These are phyloP conservation scores for Xylariaceae sp. DNA, from an alignment of 2,329 filamentous ascomycete genomes.

Conservation along the genomic window DNA sequence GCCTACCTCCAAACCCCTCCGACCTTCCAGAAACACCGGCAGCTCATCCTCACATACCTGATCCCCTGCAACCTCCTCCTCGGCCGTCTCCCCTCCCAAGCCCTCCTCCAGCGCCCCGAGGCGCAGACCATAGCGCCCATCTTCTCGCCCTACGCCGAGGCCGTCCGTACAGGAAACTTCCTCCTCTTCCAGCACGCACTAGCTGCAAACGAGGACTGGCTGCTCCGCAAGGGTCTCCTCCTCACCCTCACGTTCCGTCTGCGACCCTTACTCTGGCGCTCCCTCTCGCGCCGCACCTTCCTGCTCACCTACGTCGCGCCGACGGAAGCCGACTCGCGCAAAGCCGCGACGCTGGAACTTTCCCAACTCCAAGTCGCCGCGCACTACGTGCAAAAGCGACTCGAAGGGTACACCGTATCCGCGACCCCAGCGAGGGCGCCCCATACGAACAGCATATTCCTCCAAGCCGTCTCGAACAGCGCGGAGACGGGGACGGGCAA, in stretches of 20 bases:
- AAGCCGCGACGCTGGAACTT: slow-evolving; percentile 71
- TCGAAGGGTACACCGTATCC: slow-evolving; percentile 50
- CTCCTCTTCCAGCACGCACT: slow-evolving; percentile 66
- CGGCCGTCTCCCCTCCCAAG: slow-evolving; percentile 69
- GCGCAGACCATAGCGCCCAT: slow-evolving; percentile 57
- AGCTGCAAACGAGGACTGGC: slow-evolving; percentile 61
- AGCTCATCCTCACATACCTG: slow-evolving; percentile 76
- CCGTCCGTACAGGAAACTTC: slow-evolving; percentile 71
- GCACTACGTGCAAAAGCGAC: slow-evolving; percentile 57
- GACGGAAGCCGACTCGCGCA: slow-evolving; percentile 48
- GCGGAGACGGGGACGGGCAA: slow-evolving; percentile 27
- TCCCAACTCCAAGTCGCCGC: slow-evolving; percentile 61
- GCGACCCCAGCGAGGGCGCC: slow-evolving; percentile 34
- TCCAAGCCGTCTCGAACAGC: slow-evolving; percentile 48
- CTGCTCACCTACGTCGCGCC: slow-evolving; percentile 70
- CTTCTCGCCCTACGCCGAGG: slow-evolving; percentile 67
- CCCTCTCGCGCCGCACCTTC: slow-evolving; percentile 72
- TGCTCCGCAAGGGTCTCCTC: slow-evolving; percentile 69
- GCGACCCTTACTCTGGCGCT: slow-evolving; percentile 78
- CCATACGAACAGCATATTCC: slow-evolving; percentile 46
- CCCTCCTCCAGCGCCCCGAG: slow-evolving; percentile 65
- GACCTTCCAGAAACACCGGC: slow-evolving; percentile 65
- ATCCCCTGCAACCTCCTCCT: slow-evolving; percentile 78
- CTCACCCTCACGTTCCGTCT: slow-evolving; percentile 71
- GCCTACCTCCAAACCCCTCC: slow-evolving; percentile 68